phyloP scores from a whole-genome alignment of 768 basidiomycete genomes.

The Suillus spraguei region DNA sequence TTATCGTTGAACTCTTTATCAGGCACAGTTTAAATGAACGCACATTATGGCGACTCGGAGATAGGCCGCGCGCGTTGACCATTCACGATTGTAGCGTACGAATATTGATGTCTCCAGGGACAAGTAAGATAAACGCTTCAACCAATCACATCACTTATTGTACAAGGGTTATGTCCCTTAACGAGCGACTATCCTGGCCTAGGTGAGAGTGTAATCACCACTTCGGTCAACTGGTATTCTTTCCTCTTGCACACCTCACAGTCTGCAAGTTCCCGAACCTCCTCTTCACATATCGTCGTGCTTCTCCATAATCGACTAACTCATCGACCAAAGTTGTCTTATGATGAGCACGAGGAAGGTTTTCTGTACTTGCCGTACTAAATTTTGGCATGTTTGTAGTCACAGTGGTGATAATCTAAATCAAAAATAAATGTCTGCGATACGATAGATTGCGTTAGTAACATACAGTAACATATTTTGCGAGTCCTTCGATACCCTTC shows the following conservation, averaged over 20 bases:
- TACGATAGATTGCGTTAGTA: constrained; percentile 2
- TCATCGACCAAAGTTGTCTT: constrained; percentile 89
- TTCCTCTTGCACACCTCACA: constrained; percentile 67
- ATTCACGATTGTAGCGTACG: too few relatives aligned
- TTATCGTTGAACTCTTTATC: not conserved
- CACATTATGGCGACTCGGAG: not conserved
- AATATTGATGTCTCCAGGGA: too few relatives aligned
- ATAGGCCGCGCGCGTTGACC: not conserved
- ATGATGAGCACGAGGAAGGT: constrained; percentile 66
- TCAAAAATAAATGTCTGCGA: not conserved
- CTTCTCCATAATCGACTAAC: constrained; percentile 85
- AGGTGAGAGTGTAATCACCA: constrained; percentile 46
- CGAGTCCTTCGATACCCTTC: constrained; percentile 80
- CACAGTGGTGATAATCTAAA: constrained; percentile 79
- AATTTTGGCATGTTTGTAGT: constrained; percentile 74
- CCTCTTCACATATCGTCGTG: constrained; percentile 85
- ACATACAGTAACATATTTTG: constrained; percentile 88
- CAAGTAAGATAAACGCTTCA: not conserved
- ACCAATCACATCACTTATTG: not conserved
- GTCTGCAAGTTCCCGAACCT: constrained; percentile 82
- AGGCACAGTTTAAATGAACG: not conserved
- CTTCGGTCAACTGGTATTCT: constrained; percentile 70
- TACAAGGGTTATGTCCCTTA: not conserved
- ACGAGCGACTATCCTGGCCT: not conserved
- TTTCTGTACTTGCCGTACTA: constrained; percentile 67